These are phyloP conservation scores for Pouteria glomerata DNA, from an alignment of 148 eudicot species.

Conservation along the genomic window DNA sequence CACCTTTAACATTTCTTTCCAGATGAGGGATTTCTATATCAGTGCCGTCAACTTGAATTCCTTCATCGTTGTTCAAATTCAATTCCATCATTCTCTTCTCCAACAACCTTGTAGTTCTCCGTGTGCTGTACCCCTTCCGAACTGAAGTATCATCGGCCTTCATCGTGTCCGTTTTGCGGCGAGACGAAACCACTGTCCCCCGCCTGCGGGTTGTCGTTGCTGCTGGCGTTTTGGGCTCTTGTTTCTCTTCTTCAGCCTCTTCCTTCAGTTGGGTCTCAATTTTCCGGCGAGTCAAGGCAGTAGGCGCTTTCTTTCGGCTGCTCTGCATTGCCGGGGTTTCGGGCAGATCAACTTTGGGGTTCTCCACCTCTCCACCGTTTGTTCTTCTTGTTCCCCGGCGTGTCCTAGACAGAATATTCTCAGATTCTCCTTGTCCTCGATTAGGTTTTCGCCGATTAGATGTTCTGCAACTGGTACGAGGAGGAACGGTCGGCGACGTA, in stretches of 20 bases:
- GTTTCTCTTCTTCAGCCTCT: slow-evolving; percentile 3
- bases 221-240: slow-evolving; percentile 20
- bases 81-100: slow-evolving; percentile 28
- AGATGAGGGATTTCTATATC: slow-evolving; percentile 7
- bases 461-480: slow-evolving; percentile 28
- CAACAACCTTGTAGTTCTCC: slow-evolving; percentile 44
- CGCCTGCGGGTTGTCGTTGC: slow-evolving; percentile 15
- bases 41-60: slow-evolving; percentile 6
- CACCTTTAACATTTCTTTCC: slow-evolving; percentile 12
- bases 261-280: slow-evolving; percentile 19
- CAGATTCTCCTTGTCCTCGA: slow-evolving; percentile 19
- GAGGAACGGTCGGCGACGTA: slow-evolving; percentile 25
- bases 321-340: slow-evolving; percentile 19
- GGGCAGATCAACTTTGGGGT: slow-evolving; percentile 9
- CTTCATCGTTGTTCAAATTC: slow-evolving; percentile 14
- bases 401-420: slow-evolving; percentile 24
- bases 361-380: slow-evolving; percentile 17
- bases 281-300: slow-evolving; percentile 17
- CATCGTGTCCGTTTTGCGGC: slow-evolving; percentile 14
- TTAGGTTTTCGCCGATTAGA: slow-evolving; percentile 25
- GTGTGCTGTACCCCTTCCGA: slow-evolving; percentile 29
- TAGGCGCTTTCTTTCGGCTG: slow-evolving; percentile 3
- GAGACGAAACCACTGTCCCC: slow-evolving; percentile 18
- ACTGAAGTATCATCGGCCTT: slow-evolving; percentile 22
- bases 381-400: slow-evolving; percentile 26